phyloP scores from a whole-genome alignment of 768 basidiomycete genomes.

The Psilocybe cyanescens region DNA sequence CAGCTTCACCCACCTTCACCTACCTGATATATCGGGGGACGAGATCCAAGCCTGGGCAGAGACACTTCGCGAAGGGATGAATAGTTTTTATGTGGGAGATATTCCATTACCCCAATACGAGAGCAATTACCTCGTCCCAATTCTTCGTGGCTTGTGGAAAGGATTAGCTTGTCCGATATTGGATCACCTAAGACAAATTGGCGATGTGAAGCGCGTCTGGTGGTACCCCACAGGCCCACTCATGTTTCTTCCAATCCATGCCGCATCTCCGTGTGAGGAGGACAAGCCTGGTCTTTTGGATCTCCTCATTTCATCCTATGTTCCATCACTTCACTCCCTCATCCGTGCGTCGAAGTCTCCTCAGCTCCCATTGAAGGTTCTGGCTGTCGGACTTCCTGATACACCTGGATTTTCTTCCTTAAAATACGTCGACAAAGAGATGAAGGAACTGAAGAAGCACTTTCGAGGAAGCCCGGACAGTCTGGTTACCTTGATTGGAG shows the following conservation, averaged over 20 bases:
- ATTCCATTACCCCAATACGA: not conserved
- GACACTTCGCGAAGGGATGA: not conserved
- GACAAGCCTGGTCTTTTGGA: not conserved
- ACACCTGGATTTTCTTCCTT: not conserved
- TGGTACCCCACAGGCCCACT: conserved; percentile 7
- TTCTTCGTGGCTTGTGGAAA: not conserved
- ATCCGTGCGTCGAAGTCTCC: conserved; percentile 2
- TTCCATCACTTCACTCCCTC: conserved; percentile 8
- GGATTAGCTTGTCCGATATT: not conserved
- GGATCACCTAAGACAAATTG: not conserved
- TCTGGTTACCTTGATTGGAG: not conserved
- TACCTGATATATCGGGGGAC: not conserved
- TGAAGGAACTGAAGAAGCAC: not conserved
- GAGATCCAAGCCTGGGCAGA: not conserved
- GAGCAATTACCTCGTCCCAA: not conserved
- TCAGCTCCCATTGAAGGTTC: not conserved
- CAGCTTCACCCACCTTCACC: not conserved
- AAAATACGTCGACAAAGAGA: conserved; percentile 1
- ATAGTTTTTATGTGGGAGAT: too few species aligned
- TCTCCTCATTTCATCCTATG: conserved; percentile 1
- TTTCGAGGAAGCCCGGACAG: not conserved
- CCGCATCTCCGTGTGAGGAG: conserved; percentile 8
- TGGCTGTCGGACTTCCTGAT: conserved; percentile 3
- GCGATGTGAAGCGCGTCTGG: not conserved
- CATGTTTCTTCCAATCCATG: conserved; percentile 4